Base-by-base conservation (phyloP, 1,284 basidiomycete species). In the Vanrija sp. region DNA sequence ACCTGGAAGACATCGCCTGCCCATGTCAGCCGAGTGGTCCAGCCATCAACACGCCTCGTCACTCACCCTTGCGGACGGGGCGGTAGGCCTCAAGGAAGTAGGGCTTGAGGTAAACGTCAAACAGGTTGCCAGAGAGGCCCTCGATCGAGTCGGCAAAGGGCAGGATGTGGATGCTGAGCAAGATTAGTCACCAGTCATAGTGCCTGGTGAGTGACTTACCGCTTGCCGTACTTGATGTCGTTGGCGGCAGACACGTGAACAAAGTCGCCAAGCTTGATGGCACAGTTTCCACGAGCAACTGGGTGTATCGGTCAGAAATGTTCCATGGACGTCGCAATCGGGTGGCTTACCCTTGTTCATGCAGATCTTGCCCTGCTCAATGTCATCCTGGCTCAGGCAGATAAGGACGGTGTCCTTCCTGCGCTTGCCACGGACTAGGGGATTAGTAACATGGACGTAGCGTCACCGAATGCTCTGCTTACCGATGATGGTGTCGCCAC, bases 161-260 rank as follows among this genome's bases (percentile, higher is more conserved):
- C 22, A 99, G 81, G 51, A 98, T 84, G 75, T 98, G 96, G 42
- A 99, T 86, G 53, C 71, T 70, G 24, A 61, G 60, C 49, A 6
- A 15, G 9, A 25, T n/a, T 9, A 16, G 4, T 15, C 4, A 22
- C 6, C 2, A 42, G 24, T 20, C n/a, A 36, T 43, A 24, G 22
- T 24, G 5, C 12, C 12, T 14, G n/a, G 15, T 19, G 41, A 24
- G 20, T 20, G 36, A 56, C 68, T 49, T 18, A 68, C 68, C 95
- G 87, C 77, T 98, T 98, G 66, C 96, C 96, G 75, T 99, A 99
- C 78, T 98, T 98, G 82, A 98, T 98, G 71, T 98, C 95, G 64
- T 89, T 84, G 75, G 94, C 97, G 62, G 92, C 85, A 71, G 98
- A 93, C 2, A 99, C 91, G 60, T 90, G 91, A 71, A 92, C 89